Evolutionary conservation across 2,329 filamentous ascomycete genomes (phyloP).

Genomic region (Exserohilum rostratum): DNA sequence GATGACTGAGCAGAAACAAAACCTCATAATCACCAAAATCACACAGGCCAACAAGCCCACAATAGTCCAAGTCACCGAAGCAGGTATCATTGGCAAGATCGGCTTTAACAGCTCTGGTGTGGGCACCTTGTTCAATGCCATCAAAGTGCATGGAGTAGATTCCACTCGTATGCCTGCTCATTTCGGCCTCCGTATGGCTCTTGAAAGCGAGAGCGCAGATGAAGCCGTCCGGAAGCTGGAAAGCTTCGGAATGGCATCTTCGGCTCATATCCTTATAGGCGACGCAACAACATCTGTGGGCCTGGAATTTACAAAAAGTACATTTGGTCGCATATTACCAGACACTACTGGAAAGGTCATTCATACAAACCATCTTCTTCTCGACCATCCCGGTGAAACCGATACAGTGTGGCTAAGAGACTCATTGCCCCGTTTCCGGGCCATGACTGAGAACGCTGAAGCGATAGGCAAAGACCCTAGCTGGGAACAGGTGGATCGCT

Average conservation of each 20-base stretch:
- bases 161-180: conserved; percentile 63
- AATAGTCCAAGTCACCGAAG: conserved; percentile 65
- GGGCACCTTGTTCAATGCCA: conserved; percentile 67
- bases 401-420: conserved; percentile 54
- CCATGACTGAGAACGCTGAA: conserved; percentile 45
- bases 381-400: conserved; percentile 45
- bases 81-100: conserved; percentile 69
- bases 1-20: conserved; percentile 57
- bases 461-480: conserved; percentile 28
- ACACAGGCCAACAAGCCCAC: conserved; percentile 52
- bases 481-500: conserved; percentile 34
- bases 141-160: conserved; percentile 63
- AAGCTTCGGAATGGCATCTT: conserved; percentile 57
- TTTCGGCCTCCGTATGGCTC: conserved; percentile 61
- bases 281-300: conserved; percentile 56
- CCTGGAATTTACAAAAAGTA: conserved; percentile 55
- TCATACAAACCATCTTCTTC: conserved; percentile 54
- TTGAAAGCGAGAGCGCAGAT: conserved; percentile 58
- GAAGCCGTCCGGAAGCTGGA: conserved; percentile 56
- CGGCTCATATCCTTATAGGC: conserved; percentile 62
- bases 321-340: conserved; percentile 38
- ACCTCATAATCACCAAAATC: conserved; percentile 58
- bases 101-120: conserved; percentile 66
- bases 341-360: conserved; percentile 46
- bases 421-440: conserved; percentile 44